Evolutionary conservation across 257 asterid genomes (phyloP).

Genomic region (Dorcoceras hygrometricum): DNA sequence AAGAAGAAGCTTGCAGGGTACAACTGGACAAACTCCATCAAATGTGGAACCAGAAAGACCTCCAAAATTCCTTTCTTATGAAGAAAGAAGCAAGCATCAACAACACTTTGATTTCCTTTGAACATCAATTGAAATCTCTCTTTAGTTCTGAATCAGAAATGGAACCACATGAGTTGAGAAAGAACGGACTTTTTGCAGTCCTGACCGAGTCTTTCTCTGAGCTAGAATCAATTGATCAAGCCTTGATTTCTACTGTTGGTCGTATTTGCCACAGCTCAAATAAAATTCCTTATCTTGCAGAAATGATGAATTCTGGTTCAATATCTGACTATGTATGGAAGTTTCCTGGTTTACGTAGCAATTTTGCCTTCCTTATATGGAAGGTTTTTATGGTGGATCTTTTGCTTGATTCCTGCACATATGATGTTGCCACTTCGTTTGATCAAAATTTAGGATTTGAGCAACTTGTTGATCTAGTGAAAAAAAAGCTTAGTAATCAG

Average conservation of each 20-base stretch:
- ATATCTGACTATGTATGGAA: conserved; percentile 75
- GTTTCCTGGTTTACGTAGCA: conserved; percentile 53
- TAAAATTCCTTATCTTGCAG: conserved; percentile 55
- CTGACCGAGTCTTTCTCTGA: conserved; percentile 73
- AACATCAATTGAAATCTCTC: conserved; percentile 62
- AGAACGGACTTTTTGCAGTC: conserved; percentile 61
- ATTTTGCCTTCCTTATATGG: conserved; percentile 82
- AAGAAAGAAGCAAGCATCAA: conserved; percentile 66
- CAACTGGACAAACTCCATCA: conserved; percentile 90
- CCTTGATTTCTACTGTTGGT: conserved; percentile 45
- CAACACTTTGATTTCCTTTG: conserved; percentile 54
- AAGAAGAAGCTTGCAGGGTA: conserved; percentile 93
- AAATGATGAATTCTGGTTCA: conserved; percentile 68
- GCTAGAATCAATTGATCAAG: conserved; percentile 76
- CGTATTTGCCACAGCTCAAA: conserved; percentile 44
- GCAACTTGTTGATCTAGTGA: conserved; percentile 75
- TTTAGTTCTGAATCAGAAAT: conserved; percentile 48
- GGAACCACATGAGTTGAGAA: conserved; percentile 55
- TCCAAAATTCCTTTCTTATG: conserved; percentile 59
- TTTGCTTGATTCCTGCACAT: conserved; percentile 81
- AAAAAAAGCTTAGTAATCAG: conserved; percentile 55
- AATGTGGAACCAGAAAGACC: conserved; percentile 88
- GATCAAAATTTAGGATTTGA: conserved; percentile 84
- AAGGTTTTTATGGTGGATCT: conserved; percentile 75
- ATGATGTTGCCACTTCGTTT: conserved; percentile 59